Evolutionary conservation across 2,329 filamentous ascomycete genomes (phyloP).

Genomic region (Colletotrichum sansevieriae): DNA sequence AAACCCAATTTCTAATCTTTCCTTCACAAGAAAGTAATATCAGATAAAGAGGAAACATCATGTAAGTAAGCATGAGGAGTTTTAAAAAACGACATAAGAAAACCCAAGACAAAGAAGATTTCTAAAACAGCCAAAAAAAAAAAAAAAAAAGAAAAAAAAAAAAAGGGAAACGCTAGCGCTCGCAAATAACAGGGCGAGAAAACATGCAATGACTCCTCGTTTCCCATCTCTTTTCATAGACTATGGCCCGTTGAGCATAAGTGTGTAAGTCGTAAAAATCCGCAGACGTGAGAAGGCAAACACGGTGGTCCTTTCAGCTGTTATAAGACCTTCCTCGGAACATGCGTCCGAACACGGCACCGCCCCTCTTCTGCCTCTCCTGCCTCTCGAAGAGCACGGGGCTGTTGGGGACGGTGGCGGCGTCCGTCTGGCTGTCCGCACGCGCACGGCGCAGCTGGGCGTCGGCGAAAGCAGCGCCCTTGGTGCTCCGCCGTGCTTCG

Average conservation of each 20-base stretch:
- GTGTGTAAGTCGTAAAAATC: neutral
- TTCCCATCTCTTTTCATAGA: too few relatives aligned
- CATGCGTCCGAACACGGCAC: slow-evolving; percentile 43
- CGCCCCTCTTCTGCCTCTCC: slow-evolving; percentile 17
- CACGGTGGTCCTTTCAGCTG: neutral
- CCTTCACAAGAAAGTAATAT: slow-evolving; percentile 10
- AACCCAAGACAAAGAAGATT: slow-evolving; percentile 24
- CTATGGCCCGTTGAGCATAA: neutral
- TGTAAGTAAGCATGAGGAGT: neutral
- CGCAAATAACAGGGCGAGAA: too few relatives aligned
- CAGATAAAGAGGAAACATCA: slow-evolving; percentile 13
- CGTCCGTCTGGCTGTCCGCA: slow-evolving; percentile 35
- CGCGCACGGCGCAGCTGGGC: slow-evolving; percentile 38
- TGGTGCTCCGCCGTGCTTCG: slow-evolving; percentile 34
- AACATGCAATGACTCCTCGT: too few relatives aligned
- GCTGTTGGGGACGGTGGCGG: slow-evolving; percentile 32
- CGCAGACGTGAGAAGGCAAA: too few relatives aligned
- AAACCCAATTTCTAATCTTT: too few relatives aligned
- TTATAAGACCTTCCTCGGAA: slow-evolving; percentile 24
- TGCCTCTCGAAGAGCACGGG: slow-evolving; percentile 28
- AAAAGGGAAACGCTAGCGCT: neutral
- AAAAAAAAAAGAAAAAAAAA: neutral
- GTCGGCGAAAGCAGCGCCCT: slow-evolving; percentile 32
- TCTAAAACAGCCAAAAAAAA: neutral
- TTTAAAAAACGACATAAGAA: neutral